A percentile compares a stretch with the other conserved stretches of the same genome.
These are phyloP conservation scores for Bacterosira constricta DNA, from an alignment of 108 stramenopile genomes.

Conservation along the genomic window DNA sequence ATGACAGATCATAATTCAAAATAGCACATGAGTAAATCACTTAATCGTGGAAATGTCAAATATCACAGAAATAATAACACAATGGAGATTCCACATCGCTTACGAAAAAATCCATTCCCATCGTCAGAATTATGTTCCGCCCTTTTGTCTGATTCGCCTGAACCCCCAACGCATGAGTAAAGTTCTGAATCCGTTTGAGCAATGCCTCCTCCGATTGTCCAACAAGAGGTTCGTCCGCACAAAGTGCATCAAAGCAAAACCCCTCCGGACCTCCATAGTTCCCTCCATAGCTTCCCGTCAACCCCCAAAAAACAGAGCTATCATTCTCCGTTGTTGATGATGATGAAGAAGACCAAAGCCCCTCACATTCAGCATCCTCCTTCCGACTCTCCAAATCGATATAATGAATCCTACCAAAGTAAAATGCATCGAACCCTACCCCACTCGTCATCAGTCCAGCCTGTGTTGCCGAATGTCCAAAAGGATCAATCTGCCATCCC, in stretches of 20 bases:
- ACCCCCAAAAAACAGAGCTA: conserved; percentile 82
- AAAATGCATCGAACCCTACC: conserved; percentile 92
- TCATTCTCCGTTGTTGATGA: conserved; percentile 28
- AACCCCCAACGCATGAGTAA: conserved; percentile 56
- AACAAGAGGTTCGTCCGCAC: conserved; percentile 60
- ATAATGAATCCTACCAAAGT: conserved; percentile 94
- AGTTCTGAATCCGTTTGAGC: conserved; percentile 44
- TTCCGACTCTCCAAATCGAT: conserved; percentile 86
- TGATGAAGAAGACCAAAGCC: conserved; percentile 79
- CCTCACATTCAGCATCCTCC: conserved; percentile 67
- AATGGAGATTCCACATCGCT: conserved; percentile 15
- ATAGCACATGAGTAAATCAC: not conserved
- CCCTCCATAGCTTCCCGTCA: conserved; percentile 76
- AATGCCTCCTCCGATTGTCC: conserved; percentile 49
- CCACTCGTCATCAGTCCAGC: conserved; percentile 77
- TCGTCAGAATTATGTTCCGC: conserved; percentile 87
- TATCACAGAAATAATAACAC: not conserved
- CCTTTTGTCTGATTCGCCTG: conserved; percentile 79
- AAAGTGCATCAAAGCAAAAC: conserved; percentile 81
- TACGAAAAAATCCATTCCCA: conserved; percentile 80
- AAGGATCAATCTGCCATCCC: conserved; percentile 98
- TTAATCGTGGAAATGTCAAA: not conserved
- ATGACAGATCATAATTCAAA: not conserved
- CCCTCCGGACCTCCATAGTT: conserved; percentile 82
- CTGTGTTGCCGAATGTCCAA: conserved; percentile 95